Conservation (phyloP, 2,329 filamentous ascomycete species). For the Fusarium drepaniforme region DNA sequence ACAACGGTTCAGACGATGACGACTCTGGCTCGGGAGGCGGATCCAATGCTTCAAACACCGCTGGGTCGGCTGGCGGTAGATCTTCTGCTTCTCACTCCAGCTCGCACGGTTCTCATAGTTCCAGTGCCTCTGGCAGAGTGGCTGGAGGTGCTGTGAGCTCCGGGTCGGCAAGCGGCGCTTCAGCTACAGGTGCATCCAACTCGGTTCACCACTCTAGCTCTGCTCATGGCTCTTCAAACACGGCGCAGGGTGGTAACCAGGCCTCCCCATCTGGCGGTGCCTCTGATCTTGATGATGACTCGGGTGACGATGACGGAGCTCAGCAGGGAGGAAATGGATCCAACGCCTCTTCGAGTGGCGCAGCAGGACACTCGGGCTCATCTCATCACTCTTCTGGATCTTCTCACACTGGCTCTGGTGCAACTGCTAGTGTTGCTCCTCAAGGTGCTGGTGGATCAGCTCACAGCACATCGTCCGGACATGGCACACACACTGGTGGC, state of each 20-base stretch:
- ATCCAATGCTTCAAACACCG: not conserved
- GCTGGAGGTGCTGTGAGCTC: not conserved
- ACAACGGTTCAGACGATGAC: not conserved
- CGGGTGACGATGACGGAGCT: not conserved
- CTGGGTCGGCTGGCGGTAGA: not conserved
- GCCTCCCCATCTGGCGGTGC: not conserved
- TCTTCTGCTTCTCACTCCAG: not conserved
- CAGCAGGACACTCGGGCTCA: not conserved
- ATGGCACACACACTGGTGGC: not conserved
- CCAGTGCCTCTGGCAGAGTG: not conserved
- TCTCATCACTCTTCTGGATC: not conserved
- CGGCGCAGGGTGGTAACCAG: not conserved
- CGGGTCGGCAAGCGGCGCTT: not conserved
- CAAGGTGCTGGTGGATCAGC: not conserved
- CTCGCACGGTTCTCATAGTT: not conserved
- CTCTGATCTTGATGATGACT: not conserved
- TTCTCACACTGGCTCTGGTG: not conserved
- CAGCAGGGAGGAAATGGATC: not conserved
- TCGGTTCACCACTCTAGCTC: not conserved
- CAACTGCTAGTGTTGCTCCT: not conserved
- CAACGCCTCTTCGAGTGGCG: not conserved
- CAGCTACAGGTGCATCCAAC: not conserved
- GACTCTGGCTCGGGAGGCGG: not conserved
- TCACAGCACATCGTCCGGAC: not conserved
- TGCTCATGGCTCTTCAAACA: not conserved